These are phyloP conservation scores for Pseudogymnoascus destructans DNA, from an alignment of 2,329 filamentous ascomycete genomes.

Conservation along the genomic window DNA sequence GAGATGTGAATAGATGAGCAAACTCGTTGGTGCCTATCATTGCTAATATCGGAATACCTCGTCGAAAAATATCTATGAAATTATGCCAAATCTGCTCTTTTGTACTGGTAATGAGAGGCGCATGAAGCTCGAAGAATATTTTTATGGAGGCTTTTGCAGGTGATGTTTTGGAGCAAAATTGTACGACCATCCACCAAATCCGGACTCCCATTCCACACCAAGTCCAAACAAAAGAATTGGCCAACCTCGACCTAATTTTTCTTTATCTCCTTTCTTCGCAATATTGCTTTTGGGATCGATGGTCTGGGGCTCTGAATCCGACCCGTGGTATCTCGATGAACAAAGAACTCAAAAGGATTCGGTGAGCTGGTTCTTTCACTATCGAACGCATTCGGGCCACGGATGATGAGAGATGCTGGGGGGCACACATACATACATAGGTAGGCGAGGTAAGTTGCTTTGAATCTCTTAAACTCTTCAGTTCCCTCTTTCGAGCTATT, in stretches of 20 bases:
- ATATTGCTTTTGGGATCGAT: neutral
- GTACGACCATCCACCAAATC: neutral
- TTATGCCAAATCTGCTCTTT: neutral
- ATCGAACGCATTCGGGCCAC: neutral
- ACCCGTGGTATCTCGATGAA: neutral
- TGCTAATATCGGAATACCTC: constrained; percentile 7
- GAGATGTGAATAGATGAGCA: constrained; percentile 6
- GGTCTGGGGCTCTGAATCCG: neutral
- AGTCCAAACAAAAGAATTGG: neutral
- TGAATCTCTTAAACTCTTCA: neutral
- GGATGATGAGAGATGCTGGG: neutral
- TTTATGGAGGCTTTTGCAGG: neutral
- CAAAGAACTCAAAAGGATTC: neutral
- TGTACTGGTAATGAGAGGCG: neutral
- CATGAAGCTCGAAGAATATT: neutral
- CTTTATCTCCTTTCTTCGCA: neutral
- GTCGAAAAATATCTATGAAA: constrained; percentile 6
- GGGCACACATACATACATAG: neutral
- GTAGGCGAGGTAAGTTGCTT: neutral
- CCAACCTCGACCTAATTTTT: neutral
- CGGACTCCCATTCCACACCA: neutral
- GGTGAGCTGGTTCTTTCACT: neutral
- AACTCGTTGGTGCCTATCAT: constrained; percentile 4
- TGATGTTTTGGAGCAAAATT: neutral
- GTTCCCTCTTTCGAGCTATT: neutral